Base-by-base conservation (phyloP, 768 basidiomycete genomes). In the Leucocoprinus sp. region DNA sequence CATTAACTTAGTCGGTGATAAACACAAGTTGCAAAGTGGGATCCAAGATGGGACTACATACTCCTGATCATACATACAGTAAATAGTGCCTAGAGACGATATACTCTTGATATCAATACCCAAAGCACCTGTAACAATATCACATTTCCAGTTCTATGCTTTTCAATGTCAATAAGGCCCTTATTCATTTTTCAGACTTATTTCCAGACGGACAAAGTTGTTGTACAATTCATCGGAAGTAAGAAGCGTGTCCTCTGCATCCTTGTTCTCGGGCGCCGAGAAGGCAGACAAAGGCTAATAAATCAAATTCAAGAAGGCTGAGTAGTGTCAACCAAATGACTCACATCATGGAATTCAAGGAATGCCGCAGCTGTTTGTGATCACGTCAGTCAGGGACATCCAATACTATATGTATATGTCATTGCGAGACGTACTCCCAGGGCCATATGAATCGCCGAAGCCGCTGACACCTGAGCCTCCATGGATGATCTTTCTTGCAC, bases 161-260 rank as follows among this genome's bases (percentile, higher is more conserved):
- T 61, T 63, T 84, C 79, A 31, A 85, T 84, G n/a, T 84, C 85
- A 52, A 85, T 70, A 34, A 88, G 75, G 48, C 87, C 72, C 60
- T 87, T 85, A n/a, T n/a, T n/a, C n/a, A n/a, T n/a, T n/a, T n/a
- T n/a, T n/a, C n/a, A n/a, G n/a, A 12, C 31, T 31, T 7, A 48
- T 42, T 23, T 48, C 46, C 38, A 48, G 37, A 14, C 46, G 46
- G 36, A 82, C 78, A 50, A 75, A 84, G 54, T 84, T 82, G 63
- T 84, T 76, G 63, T 86, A 87, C 31, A 87, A 55, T 63, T 86
- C 82, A 43, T 78, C 79, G 17, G 77, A 75, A 17, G 81, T 78
- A 46, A 87, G 61, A 31, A 87, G 64, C 2, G 79, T 82, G 57
- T 86, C 82, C 45, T 80, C 75, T 21, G 67, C 68, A 39, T 73